Evolutionary conservation across 306 rosid species (phyloP).

Genomic region (Boehmeria nivea): DNA sequence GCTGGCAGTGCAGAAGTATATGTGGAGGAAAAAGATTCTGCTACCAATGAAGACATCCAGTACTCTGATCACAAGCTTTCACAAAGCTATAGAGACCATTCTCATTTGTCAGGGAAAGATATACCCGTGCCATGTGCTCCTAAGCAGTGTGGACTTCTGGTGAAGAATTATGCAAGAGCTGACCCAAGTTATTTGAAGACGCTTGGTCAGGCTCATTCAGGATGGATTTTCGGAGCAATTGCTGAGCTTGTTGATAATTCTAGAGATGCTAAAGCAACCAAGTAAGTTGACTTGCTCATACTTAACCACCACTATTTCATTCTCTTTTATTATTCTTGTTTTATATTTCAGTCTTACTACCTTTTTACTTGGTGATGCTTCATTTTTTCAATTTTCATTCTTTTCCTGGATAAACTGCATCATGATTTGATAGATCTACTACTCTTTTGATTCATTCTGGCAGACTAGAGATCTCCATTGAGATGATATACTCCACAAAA

Average conservation of each 20-base stretch:
- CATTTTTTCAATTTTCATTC: no score
- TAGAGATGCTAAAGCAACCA: conserved; percentile 48
- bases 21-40: conserved; percentile 14
- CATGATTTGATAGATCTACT: conserved; percentile 6
- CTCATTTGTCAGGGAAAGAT: conserved; percentile 21
- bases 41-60: conserved; percentile 16
- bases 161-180: conserved; percentile 30
- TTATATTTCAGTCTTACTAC: no score
- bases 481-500: conserved; percentile 35
- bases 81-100: not conserved
- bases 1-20: conserved; percentile 16
- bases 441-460: conserved; percentile 19
- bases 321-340: no score
- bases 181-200: conserved; percentile 57
- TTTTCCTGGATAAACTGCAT: no score
- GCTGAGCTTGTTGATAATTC: conserved; percentile 63
- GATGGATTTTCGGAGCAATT: conserved; percentile 59
- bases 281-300: conserved; percentile 39
- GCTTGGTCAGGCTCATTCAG: conserved; percentile 57
- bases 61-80: conserved; percentile 17
- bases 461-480: conserved; percentile 44
- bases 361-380: no score
- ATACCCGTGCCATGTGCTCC: conserved; percentile 6
- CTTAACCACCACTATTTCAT: not conserved
- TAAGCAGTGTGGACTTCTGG: conserved; percentile 16